A percentile compares a stretch with the other conserved stretches of the same genome.
These are phyloP conservation scores for Petunia hybrid DNA, from an alignment of 305 asterid species.

Conservation along the genomic window DNA sequence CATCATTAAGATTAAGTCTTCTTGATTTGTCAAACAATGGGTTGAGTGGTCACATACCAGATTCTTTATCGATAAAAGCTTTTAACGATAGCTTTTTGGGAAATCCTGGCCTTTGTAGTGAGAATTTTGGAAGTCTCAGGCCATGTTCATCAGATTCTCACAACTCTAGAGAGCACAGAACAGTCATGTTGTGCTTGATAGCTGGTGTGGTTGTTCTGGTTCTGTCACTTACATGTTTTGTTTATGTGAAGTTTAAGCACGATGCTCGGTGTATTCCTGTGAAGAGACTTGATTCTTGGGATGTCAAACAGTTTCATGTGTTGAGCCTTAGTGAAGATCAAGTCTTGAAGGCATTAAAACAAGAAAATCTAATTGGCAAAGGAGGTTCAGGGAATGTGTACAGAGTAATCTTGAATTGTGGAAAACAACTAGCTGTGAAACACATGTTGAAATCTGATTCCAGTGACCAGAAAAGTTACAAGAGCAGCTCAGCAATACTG, in stretches of 20 bases:
- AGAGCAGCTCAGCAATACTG: conserved; percentile 44
- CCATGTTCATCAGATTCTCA: conserved; percentile 41
- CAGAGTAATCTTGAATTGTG: conserved; percentile 43
- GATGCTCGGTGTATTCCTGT: conserved; percentile 30
- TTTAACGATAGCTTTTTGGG: conserved; percentile 46
- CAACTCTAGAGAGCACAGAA: conserved; percentile 31
- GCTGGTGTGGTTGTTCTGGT: conserved; percentile 39
- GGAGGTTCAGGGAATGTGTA: conserved; percentile 61
- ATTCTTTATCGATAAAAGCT: conserved; percentile 45
- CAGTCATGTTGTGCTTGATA: conserved; percentile 42
- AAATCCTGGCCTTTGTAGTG: conserved; percentile 51
- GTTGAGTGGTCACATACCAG: conserved; percentile 46
- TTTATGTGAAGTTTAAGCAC: conserved; percentile 39
- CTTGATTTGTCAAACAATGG: conserved; percentile 51
- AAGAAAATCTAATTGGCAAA: conserved; percentile 51
- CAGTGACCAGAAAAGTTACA: conserved; percentile 29
- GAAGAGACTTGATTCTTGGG: conserved; percentile 47
- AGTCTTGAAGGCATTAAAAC: conserved; percentile 45
- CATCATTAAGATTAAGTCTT: conserved; percentile 46
- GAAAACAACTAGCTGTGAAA: conserved; percentile 51
- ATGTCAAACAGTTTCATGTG: conserved; percentile 47
- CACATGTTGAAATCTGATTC: conserved; percentile 47
- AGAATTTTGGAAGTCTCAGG: conserved; percentile 31
- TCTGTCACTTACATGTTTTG: conserved; percentile 35
- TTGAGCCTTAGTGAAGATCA: conserved; percentile 54